These are phyloP conservation scores for Crucibulum laeve DNA, from an alignment of 768 basidiomycete species.

Conservation along the genomic window DNA sequence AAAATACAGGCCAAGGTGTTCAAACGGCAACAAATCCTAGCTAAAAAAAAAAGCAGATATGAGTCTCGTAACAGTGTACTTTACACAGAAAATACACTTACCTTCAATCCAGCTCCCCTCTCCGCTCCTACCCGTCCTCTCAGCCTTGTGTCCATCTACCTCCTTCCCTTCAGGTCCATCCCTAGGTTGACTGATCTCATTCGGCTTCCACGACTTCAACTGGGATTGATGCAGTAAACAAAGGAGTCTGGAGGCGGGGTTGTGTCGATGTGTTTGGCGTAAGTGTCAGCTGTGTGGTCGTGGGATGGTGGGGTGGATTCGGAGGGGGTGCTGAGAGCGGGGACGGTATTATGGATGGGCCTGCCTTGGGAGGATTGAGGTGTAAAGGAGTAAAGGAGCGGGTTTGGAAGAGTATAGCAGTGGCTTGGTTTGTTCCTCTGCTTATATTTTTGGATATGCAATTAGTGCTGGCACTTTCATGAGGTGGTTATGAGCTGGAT, in stretches of 20 bases:
- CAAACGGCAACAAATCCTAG: too few relatives aligned
- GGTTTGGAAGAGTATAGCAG: background rate
- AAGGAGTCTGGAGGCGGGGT: slow-evolving; percentile 34
- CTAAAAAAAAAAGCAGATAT: too few relatives aligned
- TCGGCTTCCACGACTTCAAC: slow-evolving; percentile 22
- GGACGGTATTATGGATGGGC: slow-evolving; percentile 1
- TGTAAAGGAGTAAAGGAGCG: background rate
- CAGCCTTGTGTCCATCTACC: slow-evolving; percentile 26
- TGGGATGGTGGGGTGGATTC: too few relatives aligned
- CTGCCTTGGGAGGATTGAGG: background rate
- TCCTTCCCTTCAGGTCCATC: slow-evolving; percentile 32
- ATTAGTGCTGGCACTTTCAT: too few relatives aligned
- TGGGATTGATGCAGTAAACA: slow-evolving; percentile 42
- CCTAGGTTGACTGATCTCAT: slow-evolving; percentile 23
- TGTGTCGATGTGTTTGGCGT: slow-evolving; percentile 43
- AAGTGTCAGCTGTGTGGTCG: slow-evolving; percentile 38
- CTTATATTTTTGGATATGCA: too few relatives aligned
- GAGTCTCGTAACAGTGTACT: too few relatives aligned
- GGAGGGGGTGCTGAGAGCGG: background rate
- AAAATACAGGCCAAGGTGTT: too few relatives aligned
- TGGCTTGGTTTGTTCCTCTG: too few relatives aligned
- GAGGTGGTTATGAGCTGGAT: too few relatives aligned
- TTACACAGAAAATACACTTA: too few relatives aligned
- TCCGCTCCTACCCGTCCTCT: background rate
- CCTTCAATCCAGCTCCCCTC: too few relatives aligned